These are phyloP conservation scores for Dipsacomyces acuminosporus DNA, from an alignment of 371 early-diverging fungal species.

Conservation along the genomic window DNA sequence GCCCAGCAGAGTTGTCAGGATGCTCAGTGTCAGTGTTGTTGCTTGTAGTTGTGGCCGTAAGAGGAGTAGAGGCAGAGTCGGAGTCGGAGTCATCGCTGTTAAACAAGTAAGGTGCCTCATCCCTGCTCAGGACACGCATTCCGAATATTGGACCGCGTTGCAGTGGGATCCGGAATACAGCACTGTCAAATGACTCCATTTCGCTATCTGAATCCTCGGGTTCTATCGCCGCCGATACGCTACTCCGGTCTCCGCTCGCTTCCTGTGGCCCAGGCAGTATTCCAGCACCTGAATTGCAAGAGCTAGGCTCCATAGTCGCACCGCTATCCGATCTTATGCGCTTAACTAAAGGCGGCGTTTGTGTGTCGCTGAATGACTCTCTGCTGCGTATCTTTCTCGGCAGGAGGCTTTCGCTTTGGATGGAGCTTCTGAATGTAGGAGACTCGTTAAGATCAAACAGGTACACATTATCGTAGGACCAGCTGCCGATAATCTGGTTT, in stretches of 20 bases:
- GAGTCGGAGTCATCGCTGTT: neutral
- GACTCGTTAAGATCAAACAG: slow-evolving; percentile 57
- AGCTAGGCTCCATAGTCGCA: neutral
- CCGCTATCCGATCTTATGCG: slow-evolving; percentile 11
- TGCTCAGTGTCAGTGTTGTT: no score
- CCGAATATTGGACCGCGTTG: slow-evolving; percentile 4
- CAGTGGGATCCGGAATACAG: neutral
- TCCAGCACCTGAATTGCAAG: no score
- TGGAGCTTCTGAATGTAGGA: slow-evolving; percentile 8
- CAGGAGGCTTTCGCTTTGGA: neutral
- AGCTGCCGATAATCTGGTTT: slow-evolving; percentile 57
- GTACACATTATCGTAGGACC: slow-evolving; percentile 55
- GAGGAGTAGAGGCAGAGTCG: no score
- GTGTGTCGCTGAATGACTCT: neutral
- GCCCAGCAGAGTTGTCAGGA: no score
- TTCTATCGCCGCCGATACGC: neutral
- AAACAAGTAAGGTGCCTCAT: slow-evolving; percentile 28
- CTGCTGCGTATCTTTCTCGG: neutral
- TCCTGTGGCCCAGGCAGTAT: no score
- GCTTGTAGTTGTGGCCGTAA: no score
- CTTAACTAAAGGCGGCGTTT: slow-evolving; percentile 5
- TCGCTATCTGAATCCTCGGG: neutral
- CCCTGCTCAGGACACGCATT: slow-evolving; percentile 12
- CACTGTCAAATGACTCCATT: neutral
- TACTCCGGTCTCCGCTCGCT: no score